phyloP scores from a whole-genome alignment of 306 rosid species.

The Inga laurina region DNA sequence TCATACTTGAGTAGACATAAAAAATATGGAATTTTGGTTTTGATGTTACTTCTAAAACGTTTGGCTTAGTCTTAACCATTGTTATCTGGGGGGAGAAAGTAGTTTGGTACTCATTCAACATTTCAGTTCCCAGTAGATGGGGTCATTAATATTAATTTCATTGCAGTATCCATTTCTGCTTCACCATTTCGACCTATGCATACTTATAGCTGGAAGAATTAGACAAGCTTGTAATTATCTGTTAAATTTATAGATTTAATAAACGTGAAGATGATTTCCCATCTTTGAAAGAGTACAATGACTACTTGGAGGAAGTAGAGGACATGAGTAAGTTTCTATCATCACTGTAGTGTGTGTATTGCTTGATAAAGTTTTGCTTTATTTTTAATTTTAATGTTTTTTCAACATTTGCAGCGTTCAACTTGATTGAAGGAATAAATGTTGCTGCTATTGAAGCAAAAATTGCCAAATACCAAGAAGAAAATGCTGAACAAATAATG shows the following conservation, averaged over 20 bases:
- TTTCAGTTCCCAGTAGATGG: not conserved
- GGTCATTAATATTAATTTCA: slow-evolving; percentile 21
- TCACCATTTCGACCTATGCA: not conserved
- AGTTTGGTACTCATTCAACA: not conserved
- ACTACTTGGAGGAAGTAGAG: slow-evolving; percentile 95
- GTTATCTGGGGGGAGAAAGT: not conserved
- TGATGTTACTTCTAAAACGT: not conserved
- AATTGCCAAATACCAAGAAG: slow-evolving; percentile 79
- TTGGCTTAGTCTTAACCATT: not conserved
- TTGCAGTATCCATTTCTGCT: slow-evolving; percentile 17
- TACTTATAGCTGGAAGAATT: not conserved
- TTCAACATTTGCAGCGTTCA: slow-evolving; percentile 49
- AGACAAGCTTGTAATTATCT: not conserved
- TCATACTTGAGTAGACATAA: slow-evolving; percentile 4
- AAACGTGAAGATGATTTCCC: slow-evolving; percentile 89
- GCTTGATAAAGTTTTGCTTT: slow-evolving; percentile 19
- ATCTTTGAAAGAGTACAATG: slow-evolving; percentile 80
- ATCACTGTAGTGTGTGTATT: slow-evolving; percentile 2
- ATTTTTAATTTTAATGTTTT: not conserved
- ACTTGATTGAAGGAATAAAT: slow-evolving; percentile 79
- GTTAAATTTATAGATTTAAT: slow-evolving; percentile 60
- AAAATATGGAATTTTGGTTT: not conserved
- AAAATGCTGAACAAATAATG: slow-evolving; percentile 88
- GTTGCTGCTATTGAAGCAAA: slow-evolving; percentile 70
- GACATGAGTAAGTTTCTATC: slow-evolving; percentile 70